Base-by-base conservation (phyloP, 306 rosid genomes). In the Comarum palustre region DNA sequence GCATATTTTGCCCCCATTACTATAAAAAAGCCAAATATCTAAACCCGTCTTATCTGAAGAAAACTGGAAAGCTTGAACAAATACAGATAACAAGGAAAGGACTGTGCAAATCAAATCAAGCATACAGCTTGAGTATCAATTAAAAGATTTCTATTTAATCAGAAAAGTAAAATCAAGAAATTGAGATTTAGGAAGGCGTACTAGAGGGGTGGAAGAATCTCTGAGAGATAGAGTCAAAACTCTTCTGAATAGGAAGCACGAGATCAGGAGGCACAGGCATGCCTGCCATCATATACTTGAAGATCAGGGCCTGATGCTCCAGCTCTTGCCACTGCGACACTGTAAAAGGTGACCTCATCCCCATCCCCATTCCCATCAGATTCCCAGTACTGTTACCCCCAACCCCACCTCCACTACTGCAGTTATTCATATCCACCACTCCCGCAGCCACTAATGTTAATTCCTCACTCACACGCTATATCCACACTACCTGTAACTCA, bases 321-420 rank as follows among this genome's bases (percentile, higher is more conserved):
- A 92, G 88, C 86, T 92, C 96, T 72, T 88, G 92, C 96, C 96
- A 92, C 84, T 92, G 97, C 2, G 92, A 81, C 78, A 79, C 85
- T 65, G 97, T 92, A 85, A 92, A 92, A 75, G 87, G 93, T 22
- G 91, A 81, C 77, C 87, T 87, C 68, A 69, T 63, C 60, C 87
- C 82, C 84, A 86, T 77, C 84, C 61, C 61, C 61, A 85, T 77
- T 72, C 81, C 84, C 38, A 61, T 61, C 66, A 61, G 42, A 61
- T 61, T 61, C 66, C 66, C 66, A 27, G 19, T 58, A 57, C 62
- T 54, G 36, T 55, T 75, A 54, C 68, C 24, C 66, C 77, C 77
- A 54, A 47, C 61, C 20, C 77, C 82, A 64, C 45, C 25, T 16
- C 84, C 84, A 10, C 78, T 75, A 3, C 71, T 65, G 34, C 69